A percentile compares a stretch with the other conserved stretches of the same genome.
Evolutionary conservation across 257 asterid genomes (phyloP).

Genomic region (Thymus mandschuricus): DNA sequence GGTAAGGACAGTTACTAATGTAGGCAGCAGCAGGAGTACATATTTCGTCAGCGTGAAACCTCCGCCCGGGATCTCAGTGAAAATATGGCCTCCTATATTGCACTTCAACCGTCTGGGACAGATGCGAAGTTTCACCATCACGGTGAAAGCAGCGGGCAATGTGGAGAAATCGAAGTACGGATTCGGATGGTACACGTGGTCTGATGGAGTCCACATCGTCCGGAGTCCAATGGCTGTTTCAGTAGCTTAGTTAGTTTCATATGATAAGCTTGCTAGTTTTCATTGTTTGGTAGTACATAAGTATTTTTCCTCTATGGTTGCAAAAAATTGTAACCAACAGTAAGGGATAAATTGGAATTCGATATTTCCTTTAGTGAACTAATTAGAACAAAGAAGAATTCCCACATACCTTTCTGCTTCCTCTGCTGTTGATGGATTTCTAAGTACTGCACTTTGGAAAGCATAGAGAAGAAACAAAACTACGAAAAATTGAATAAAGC

Average conservation of each 20-base stretch:
- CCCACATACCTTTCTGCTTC: too few relatives aligned
- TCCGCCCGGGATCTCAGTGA: slow-evolving; percentile 66
- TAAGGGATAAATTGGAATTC: not conserved
- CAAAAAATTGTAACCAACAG: not conserved
- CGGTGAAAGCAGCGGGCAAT: slow-evolving; percentile 42
- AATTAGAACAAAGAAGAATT: too few relatives aligned
- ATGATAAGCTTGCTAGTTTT: too few relatives aligned
- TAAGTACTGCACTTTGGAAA: too few relatives aligned
- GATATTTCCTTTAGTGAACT: not conserved
- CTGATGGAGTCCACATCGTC: slow-evolving; percentile 56
- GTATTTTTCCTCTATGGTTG: not conserved
- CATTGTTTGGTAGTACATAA: not conserved
- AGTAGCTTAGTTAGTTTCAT: slow-evolving; percentile 34
- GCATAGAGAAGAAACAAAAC: too few relatives aligned
- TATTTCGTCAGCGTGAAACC: slow-evolving; percentile 62
- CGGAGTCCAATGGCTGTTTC: slow-evolving; percentile 59
- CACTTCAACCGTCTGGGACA: slow-evolving; percentile 50
- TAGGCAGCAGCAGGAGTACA: slow-evolving; percentile 54
- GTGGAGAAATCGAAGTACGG: slow-evolving; percentile 44
- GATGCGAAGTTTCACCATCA: slow-evolving; percentile 64
- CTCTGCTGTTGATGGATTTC: too few relatives aligned
- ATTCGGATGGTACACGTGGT: slow-evolving; percentile 68
- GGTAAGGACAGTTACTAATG: slow-evolving; percentile 72
- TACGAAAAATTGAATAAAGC: too few relatives aligned
- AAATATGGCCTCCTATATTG: slow-evolving; percentile 63